Evolutionary conservation across 768 basidiomycete species (phyloP).

Genomic region (Termitomyces sp.): DNA sequence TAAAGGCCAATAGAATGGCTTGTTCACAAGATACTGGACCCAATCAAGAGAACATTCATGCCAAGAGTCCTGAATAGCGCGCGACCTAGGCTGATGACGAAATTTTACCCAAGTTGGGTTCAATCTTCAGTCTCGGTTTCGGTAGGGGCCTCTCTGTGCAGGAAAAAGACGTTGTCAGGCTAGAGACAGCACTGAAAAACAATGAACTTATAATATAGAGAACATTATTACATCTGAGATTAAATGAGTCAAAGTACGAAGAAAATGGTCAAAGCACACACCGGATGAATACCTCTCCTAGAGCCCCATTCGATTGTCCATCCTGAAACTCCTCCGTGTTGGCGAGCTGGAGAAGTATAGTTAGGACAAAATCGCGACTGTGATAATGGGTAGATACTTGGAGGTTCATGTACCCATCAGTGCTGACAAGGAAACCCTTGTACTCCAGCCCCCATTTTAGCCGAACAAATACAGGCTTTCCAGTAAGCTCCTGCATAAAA

Average conservation of each 20-base stretch:
- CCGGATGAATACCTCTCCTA: constrained; percentile 99
- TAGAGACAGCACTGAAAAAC: constrained; percentile 4
- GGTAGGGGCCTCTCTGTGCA: constrained; percentile 73
- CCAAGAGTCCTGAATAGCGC: neutral
- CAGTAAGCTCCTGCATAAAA: constrained; percentile 97
- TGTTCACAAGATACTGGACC: neutral
- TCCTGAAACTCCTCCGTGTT: constrained; percentile 99
- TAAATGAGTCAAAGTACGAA: constrained; percentile 11
- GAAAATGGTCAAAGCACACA: constrained; percentile 30
- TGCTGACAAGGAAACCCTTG: constrained; percentile 98
- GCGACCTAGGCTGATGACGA: neutral
- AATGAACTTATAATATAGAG: constrained; percentile 85
- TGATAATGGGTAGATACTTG: constrained; percentile 53
- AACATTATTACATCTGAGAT: constrained; percentile 85
- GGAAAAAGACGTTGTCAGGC: constrained; percentile 22
- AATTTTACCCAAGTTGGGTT: neutral
- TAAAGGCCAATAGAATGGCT: neutral
- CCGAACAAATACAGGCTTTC: constrained; percentile 91
- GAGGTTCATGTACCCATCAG: constrained; percentile 99
- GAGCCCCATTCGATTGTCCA: constrained; percentile 88
- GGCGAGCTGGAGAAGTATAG: constrained; percentile 63
- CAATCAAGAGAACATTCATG: neutral
- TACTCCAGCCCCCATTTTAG: constrained; percentile 99
- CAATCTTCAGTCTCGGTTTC: constrained; percentile 28
- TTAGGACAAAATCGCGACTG: neutral